Percentiles rank a stretch among this genome's conserved stretches.
phyloP scores from a whole-genome alignment of 371 early-diverging fungal genomes.

The Mucor indicus region DNA sequence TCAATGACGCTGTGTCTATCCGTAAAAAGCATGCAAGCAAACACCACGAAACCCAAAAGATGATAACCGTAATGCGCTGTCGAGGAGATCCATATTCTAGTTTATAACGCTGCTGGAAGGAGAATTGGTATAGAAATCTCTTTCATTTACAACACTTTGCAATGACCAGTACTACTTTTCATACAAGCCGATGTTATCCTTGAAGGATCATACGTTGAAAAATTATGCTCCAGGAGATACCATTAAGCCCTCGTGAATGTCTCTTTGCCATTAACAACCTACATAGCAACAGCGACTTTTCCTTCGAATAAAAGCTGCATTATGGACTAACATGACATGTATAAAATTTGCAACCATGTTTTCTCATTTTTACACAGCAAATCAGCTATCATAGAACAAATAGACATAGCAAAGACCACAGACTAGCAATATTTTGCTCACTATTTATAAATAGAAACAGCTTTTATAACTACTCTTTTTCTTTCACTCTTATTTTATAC shows the following conservation, averaged over 20 bases:
- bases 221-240: background rate
- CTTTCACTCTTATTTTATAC: no score
- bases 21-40: no score
- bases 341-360: slow-evolving; percentile 3
- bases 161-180: slow-evolving; percentile 1
- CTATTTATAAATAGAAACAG: no score
- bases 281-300: slow-evolving; percentile 1
- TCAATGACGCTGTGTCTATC: no score
- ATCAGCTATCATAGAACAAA: no score
- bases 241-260: slow-evolving; percentile 2
- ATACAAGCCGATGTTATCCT: background rate
- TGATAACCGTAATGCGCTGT: no score
- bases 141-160: slow-evolving; percentile 2
- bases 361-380: slow-evolving; percentile 1
- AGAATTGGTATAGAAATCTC: slow-evolving; percentile 2
- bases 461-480: no score
- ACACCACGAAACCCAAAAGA: no score
- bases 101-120: slow-evolving; percentile 3
- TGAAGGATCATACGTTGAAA: slow-evolving; percentile 1
- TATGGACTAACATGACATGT: slow-evolving; percentile 1
- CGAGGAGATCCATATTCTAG: background rate
- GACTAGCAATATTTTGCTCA: no score
- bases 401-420: no score
- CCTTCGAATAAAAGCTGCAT: background rate
- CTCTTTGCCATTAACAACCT: slow-evolving; percentile 3